A percentile compares a stretch with the other conserved stretches of the same genome.
Conservation (phyloP, 495 filamentous ascomycete genomes). For the Parathielavia appendiculata region DNA sequence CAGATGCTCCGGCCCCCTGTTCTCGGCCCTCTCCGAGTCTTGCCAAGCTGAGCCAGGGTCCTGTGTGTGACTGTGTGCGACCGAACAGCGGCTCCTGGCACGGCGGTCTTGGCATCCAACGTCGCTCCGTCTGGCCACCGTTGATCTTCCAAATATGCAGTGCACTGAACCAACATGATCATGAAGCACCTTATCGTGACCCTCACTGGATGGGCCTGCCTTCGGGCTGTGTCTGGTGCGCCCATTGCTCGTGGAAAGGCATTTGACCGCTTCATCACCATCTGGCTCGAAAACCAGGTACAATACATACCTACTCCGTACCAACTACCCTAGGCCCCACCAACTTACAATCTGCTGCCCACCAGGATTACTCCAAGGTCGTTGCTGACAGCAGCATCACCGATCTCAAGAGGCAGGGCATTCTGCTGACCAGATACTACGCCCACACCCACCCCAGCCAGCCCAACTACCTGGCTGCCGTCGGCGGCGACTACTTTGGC, state of each 20-base stretch:
- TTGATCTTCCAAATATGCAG: background rate
- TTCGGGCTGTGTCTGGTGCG: conserved; percentile 8
- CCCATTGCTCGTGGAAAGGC: conserved; percentile 48
- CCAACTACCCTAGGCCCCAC: background rate
- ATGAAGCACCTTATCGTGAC: conserved; percentile 32
- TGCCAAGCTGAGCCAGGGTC: too few species aligned
- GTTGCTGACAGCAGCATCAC: conserved; percentile 45
- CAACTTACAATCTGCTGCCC: background rate
- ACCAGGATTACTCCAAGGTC: conserved; percentile 53
- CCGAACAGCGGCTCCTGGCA: too few species aligned
- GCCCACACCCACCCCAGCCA: conserved; percentile 54
- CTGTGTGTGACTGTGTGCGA: too few species aligned
- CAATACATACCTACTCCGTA: background rate
- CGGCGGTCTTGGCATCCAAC: conserved; percentile 5
- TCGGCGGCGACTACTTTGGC: conserved; percentile 63
- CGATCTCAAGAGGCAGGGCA: conserved; percentile 56
- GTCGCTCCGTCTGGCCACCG: background rate
- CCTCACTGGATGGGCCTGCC: conserved; percentile 43
- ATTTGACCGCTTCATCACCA: conserved; percentile 62
- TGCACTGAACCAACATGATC: conserved; percentile 7
- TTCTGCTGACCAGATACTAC: conserved; percentile 58
- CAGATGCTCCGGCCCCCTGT: too few species aligned
- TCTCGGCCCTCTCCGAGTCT: too few species aligned
- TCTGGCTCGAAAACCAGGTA: conserved; percentile 68
- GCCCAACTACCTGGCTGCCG: conserved; percentile 48